Base-by-base conservation (phyloP, 768 basidiomycete species). In the Hortiboletus flavorubellus region DNA sequence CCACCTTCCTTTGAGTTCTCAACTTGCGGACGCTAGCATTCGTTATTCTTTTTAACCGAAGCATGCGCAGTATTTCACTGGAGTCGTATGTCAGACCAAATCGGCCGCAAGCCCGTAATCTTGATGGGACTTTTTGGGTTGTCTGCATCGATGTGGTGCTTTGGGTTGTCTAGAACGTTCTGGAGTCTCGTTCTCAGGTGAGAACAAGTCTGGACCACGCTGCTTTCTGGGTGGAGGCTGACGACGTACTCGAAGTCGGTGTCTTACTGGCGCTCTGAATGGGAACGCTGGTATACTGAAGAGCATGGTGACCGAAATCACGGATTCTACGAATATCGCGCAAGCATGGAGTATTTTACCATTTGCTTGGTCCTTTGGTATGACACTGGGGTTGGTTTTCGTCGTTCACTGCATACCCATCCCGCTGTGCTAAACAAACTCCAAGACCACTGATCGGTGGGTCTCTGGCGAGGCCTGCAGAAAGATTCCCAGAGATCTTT, bases 401-500 rank as follows among this genome's bases (percentile, higher is more conserved):
- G 15, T 7, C 15, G 16, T 41, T 8, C 26, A 26, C 16, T 39
- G 10, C 6, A 21, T 10, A 16, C 49, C 8, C 14, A 29, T n/a
- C 4, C 5, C 37, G 14, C 46, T 7, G 15, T 56, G 11, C 49
- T 65, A n/a, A 62, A 47, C 15, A 7, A 38, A 21, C 23, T 10
- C 29, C n/a, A 40, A 87, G 89, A 0, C 87, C 89, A 11, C 66
- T 89, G 41, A 76, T 89, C n/a, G 89, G 89, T 30, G 89, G 89
- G 1, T 63, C 74, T 12, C 69, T 91, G 29, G 81, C 86, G 11
- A 79, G 72, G 34, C 89, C 89, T 1, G 76, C 78, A 46, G 85
- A 89, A 42, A 80, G 80, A 21, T 89, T 87, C 65, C 87, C 87
- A 2, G 59, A 58, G 3, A 52, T 78, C 2, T 91, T 91, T 57